Evolutionary conservation across 805 yeast species (phyloP).

Genomic region (Starmerella cellae): DNA sequence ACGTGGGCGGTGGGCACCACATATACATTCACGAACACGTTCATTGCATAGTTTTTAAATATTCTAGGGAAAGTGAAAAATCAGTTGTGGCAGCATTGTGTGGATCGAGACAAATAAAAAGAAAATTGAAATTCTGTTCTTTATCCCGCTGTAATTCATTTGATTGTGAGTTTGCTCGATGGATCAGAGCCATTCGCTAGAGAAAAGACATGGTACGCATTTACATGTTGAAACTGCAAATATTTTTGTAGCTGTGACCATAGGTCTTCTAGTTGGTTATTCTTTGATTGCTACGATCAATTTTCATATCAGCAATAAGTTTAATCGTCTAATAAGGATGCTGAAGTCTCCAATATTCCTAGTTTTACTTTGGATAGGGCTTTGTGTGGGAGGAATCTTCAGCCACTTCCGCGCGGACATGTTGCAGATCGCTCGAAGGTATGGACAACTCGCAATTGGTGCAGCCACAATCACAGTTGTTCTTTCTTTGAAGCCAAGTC

Average conservation of each 20-base stretch:
- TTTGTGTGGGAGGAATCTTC: constrained; percentile 9
- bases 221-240: constrained; percentile 18
- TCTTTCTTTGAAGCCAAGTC: constrained; percentile 68
- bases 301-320: background rate
- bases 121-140: no score
- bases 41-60: no score
- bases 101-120: no score
- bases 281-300: constrained; percentile 6
- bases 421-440: constrained; percentile 49
- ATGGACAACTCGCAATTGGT: constrained; percentile 68
- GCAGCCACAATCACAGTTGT: constrained; percentile 63
- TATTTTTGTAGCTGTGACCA: constrained; percentile 9
- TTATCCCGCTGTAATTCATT: no score
- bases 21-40: no score
- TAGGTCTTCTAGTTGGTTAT: constrained; percentile 11
- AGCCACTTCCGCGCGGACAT: constrained; percentile 9
- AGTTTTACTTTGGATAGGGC: constrained; percentile 7
- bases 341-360: constrained; percentile 9
- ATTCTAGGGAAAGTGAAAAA: no score
- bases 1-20: no score
- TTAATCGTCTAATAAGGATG: constrained; percentile 1
- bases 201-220: constrained; percentile 17
- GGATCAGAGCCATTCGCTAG: constrained; percentile 1
- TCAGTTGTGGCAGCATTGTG: no score
- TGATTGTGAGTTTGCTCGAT: no score